Conservation (phyloP, 2,329 filamentous ascomycete species). For the Pyrenophora seminiperda region DNA sequence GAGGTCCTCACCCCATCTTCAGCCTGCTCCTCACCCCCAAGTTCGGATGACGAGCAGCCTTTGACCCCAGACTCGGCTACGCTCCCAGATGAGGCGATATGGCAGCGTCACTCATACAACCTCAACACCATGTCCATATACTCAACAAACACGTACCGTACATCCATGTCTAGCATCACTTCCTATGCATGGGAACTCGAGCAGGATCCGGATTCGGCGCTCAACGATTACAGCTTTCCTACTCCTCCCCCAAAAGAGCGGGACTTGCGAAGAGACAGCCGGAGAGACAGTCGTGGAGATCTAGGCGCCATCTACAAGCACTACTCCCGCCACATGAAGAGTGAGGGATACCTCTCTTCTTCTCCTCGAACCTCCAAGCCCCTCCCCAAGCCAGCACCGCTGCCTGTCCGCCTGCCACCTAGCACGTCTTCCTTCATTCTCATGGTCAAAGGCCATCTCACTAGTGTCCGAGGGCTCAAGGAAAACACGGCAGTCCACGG, state of each 20-base stretch:
- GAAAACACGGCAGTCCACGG: constrained; percentile 13
- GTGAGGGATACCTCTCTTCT: constrained; percentile 1
- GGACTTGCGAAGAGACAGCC: too few relatives aligned
- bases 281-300: background rate
- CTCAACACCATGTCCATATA: constrained; percentile 27
- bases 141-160: constrained; percentile 19
- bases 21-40: constrained; percentile 11
- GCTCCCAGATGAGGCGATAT: constrained; percentile 17
- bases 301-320: background rate
- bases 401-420: constrained; percentile 20
- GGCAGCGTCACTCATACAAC: constrained; percentile 17
- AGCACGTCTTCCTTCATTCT: constrained; percentile 33
- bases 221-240: constrained; percentile 7
- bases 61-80: constrained; percentile 26
- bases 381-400: constrained; percentile 7
- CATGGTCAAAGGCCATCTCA: constrained; percentile 39
- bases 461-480: constrained; percentile 33
- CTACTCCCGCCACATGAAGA: background rate
- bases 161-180: constrained; percentile 31
- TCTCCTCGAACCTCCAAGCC: too few relatives aligned
- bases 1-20: constrained; percentile 20
- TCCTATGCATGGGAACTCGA: constrained; percentile 23
- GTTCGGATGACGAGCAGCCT: constrained; percentile 23
- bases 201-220: constrained; percentile 9
- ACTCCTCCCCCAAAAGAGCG: background rate